These are phyloP conservation scores for Emmonsia crescens DNA, from an alignment of 2,329 filamentous ascomycete genomes.

Conservation along the genomic window DNA sequence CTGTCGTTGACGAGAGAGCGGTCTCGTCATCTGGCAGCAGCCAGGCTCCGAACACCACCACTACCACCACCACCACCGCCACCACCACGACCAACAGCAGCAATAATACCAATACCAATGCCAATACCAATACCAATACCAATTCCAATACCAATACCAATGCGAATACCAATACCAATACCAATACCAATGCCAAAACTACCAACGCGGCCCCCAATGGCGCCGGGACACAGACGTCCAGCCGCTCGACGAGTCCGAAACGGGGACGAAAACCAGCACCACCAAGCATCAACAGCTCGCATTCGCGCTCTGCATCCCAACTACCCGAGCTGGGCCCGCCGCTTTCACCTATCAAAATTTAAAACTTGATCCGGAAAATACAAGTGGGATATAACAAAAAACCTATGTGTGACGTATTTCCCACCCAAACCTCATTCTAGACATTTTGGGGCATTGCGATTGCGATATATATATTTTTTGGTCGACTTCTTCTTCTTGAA, in stretches of 20 bases:
- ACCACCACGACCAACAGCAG: not conserved
- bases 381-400: too few species aligned
- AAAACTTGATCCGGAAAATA: too few species aligned
- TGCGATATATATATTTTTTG: too few species aligned
- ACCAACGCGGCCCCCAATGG: slow-evolving; percentile 16
- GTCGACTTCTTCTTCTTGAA: too few species aligned
- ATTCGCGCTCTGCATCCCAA: slow-evolving; percentile 31
- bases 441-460: too few species aligned
- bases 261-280: slow-evolving; percentile 19
- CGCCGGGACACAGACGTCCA: slow-evolving; percentile 10
- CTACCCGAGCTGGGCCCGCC: slow-evolving; percentile 39
- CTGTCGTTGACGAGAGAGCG: slow-evolving; percentile 41
- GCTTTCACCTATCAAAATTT: slow-evolving; percentile 39
- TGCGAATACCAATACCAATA: not conserved
- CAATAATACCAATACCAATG: not conserved
- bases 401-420: too few species aligned
- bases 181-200: slow-evolving; percentile 1
- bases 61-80: slow-evolving; percentile 11
- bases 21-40: slow-evolving; percentile 56
- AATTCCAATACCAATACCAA: not conserved
- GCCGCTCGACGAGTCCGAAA: slow-evolving; percentile 23
- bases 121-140: not conserved
- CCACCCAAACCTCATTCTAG: too few species aligned
- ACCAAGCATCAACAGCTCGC: slow-evolving; percentile 19
- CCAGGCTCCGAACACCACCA: slow-evolving; percentile 29